These are phyloP conservation scores for Fusarium chaquense DNA, from an alignment of 2,329 filamentous ascomycete species.

Conservation along the genomic window DNA sequence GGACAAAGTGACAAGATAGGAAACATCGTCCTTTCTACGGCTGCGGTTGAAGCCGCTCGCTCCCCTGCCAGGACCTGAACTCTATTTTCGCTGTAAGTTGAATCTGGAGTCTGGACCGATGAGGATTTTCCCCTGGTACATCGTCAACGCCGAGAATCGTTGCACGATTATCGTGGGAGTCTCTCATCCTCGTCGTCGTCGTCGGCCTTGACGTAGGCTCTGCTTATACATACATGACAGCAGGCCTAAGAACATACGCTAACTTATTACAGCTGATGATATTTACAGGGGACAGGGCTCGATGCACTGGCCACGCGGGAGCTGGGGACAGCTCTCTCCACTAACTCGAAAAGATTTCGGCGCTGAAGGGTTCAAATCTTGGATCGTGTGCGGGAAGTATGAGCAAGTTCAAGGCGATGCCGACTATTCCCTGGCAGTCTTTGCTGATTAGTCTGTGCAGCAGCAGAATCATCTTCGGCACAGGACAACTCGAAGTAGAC, in stretches of 20 bases:
- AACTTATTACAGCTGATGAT: not conserved
- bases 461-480: not conserved
- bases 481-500: not conserved
- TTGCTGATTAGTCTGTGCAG: not conserved
- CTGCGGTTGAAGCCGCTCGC: slow-evolving; percentile 34
- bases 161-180: not conserved
- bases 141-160: slow-evolving; percentile 19
- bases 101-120: slow-evolving; percentile 5
- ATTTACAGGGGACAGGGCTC: slow-evolving; percentile 19
- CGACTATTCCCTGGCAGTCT: not conserved
- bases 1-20: slow-evolving; percentile 40
- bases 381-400: slow-evolving; percentile 21
- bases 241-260: not conserved
- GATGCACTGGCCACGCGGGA: slow-evolving; percentile 45
- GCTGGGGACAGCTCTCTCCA: slow-evolving; percentile 35
- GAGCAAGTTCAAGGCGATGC: not conserved
- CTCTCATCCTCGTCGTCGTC: slow-evolving; percentile 1
- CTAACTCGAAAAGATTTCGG: slow-evolving; percentile 33
- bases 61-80: slow-evolving; percentile 33
- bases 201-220: slow-evolving; percentile 15
- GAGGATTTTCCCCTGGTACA: slow-evolving; percentile 16
- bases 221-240: slow-evolving; percentile 20
- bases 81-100: slow-evolving; percentile 17
- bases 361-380: slow-evolving; percentile 23
- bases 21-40: slow-evolving; percentile 20